Evolutionary conservation across 2,329 filamentous ascomycete genomes (phyloP), one percentile per base, ranked within the genome.

Genomic region (Dryadomyces quercus-mongolicae): DNA sequence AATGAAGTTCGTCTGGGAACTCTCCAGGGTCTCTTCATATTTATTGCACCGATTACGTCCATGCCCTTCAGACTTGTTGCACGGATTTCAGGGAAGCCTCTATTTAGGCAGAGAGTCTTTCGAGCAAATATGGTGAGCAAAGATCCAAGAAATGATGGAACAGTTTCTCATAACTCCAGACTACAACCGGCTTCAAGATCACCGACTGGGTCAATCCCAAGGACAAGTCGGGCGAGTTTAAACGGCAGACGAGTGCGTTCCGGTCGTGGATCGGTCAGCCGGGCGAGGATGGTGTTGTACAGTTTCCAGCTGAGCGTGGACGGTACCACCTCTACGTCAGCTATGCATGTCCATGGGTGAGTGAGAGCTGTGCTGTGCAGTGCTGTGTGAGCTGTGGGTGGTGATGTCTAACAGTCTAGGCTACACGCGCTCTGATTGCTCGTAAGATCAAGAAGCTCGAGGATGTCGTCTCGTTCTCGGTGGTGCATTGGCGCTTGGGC

Each of bases 321-420:
- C 80, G 93, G 54, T 98, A 98, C 68, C 93, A 98, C 71, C 81
- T 98, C 62, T 98, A 92, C 66, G 85, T 95, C 61, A 92, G 86
- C 63, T 95, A 95, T 70, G 91, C 91, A 7, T 96, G 91, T 69
- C 91, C 91, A 4, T 96, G 91, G 91, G 84, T 75, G 62, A n/a
- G 22, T 46, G 25, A 31, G 4, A 4, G 4, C 25, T 31, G 25
- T n/a, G 25, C 25, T 31, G 25, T n/a, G n/a, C n/a, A n/a, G n/a
- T 8, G 13, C 18, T 15, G 13, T 51, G 40, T 16, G 22, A 8
- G 12, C n/a, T 49, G 18, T n/a, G 4, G 16, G 25, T 18, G 5
- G 20, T 13, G 8, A 6, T 40, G 16, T 34, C 20, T 10, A 31
- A 31, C 25, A 8, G 8, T 38, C 0, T 21, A 73, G 71, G 91